Evolutionary conservation across 352 stramenopile species (phyloP).

Genomic region (Thraustochytrium sp.): DNA sequence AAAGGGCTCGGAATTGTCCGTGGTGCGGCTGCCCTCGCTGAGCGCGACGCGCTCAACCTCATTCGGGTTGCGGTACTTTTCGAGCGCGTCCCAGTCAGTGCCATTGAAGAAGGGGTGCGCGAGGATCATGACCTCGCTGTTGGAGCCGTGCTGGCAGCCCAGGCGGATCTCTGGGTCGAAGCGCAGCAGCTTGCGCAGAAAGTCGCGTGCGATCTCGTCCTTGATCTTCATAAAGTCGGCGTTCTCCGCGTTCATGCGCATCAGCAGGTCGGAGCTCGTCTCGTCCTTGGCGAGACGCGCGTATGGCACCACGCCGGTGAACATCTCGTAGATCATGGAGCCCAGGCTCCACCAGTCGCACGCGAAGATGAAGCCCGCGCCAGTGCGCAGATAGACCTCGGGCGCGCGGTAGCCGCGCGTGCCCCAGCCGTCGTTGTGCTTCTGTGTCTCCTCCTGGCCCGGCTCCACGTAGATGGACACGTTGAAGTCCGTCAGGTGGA

Average conservation of each 20-base stretch:
- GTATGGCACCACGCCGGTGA: constrained; percentile 32
- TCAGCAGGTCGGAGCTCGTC: constrained; percentile 22
- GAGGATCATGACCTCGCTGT: constrained; percentile 44
- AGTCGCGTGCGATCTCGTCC: constrained; percentile 24
- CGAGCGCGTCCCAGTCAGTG: constrained; percentile 38
- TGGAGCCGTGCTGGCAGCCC: constrained; percentile 29
- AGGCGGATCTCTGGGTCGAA: constrained; percentile 35
- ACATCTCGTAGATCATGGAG: constrained; percentile 18
- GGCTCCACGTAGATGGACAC: constrained; percentile 42
- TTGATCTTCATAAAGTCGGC: constrained; percentile 28
- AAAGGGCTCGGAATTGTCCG: background rate
- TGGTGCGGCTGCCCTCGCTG: constrained; percentile 7
- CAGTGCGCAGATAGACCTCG: constrained; percentile 38
- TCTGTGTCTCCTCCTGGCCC: constrained; percentile 8
- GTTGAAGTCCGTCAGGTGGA: constrained; percentile 43
- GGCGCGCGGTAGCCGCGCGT: constrained; percentile 27
- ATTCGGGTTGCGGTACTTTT: constrained; percentile 22
- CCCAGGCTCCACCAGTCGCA: constrained; percentile 45
- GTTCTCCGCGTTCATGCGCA: constrained; percentile 32
- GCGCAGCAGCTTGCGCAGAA: constrained; percentile 17
- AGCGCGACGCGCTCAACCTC: background rate
- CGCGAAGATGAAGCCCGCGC: constrained; percentile 38
- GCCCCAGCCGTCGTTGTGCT: constrained; percentile 42
- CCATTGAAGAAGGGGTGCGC: constrained; percentile 41
- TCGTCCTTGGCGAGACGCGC: background rate